Percentiles rank a stretch among this genome's conserved stretches.
Evolutionary conservation across 345 rosid species (phyloP).

Genomic region (Dipteronia dyeriana): DNA sequence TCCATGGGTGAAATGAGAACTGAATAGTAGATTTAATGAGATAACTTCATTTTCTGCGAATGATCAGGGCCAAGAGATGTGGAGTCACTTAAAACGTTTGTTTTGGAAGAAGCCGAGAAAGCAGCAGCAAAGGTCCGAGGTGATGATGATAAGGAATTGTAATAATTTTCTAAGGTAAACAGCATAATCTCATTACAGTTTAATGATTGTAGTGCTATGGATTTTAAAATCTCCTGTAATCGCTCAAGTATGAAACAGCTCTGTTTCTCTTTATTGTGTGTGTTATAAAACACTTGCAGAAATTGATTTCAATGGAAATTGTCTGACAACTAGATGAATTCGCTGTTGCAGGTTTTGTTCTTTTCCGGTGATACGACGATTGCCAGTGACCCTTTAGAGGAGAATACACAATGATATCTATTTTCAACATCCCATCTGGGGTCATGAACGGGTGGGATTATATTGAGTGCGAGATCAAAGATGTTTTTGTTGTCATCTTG

Average conservation of each 20-base stretch:
- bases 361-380: neutral
- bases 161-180: conserved; percentile 30
- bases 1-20: no score
- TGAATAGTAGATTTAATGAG: no score
- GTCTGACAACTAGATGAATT: neutral
- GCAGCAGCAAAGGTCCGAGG: conserved; percentile 73
- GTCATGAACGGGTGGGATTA: neutral
- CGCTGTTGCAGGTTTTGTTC: neutral
- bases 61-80: conserved; percentile 68
- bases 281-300: neutral
- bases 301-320: neutral
- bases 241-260: no score
- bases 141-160: conserved; percentile 62
- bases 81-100: conserved; percentile 73
- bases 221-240: no score
- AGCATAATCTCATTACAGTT: neutral
- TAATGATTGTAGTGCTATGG: neutral
- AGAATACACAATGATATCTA: neutral
- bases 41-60: neutral
- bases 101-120: conserved; percentile 83
- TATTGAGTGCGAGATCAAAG: neutral
- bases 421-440: neutral
- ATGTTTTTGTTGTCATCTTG: neutral
- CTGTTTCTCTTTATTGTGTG: no score
- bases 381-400: neutral